Conservation (phyloP, 371 early-diverging fungal genomes). For the Lichtheimia hyalospora region DNA sequence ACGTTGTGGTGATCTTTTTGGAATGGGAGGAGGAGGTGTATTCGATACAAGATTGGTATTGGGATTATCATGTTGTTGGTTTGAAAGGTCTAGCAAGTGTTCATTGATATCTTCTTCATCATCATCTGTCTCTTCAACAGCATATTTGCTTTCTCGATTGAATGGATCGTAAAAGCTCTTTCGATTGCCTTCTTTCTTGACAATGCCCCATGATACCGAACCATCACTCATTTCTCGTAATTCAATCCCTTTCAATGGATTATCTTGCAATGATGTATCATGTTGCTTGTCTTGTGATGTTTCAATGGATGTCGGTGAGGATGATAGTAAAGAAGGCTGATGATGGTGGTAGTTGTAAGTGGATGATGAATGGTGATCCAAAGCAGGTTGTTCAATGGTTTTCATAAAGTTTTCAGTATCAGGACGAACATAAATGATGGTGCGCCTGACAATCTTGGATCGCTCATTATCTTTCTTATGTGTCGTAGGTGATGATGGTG, state of each 20-base stretch:
- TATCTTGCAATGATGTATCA: conserved; percentile 7
- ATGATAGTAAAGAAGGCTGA: conserved; percentile 2
- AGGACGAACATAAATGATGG: conserved; percentile 33
- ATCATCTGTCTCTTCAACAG: conserved; percentile 8
- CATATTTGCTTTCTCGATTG: conserved; percentile 1
- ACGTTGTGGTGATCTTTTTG: conserved; percentile 40
- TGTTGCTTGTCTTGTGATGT: background rate
- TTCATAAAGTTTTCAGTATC: conserved; percentile 27
- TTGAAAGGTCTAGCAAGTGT: conserved; percentile 22
- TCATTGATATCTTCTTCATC: conserved; percentile 26
- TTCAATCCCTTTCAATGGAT: conserved; percentile 35
- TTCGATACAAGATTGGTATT: conserved; percentile 2
- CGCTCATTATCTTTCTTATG: background rate
- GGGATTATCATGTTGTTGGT: background rate
- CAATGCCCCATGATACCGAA: conserved; percentile 44
- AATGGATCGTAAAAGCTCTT: conserved; percentile 14
- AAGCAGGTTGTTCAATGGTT: background rate
- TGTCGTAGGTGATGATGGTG: background rate
- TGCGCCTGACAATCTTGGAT: conserved; percentile 22
- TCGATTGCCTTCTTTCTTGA: conserved; percentile 22
- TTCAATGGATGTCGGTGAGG: background rate
- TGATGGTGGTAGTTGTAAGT: background rate
- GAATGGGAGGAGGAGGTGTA: conserved; percentile 44
- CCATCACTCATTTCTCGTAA: conserved; percentile 53
- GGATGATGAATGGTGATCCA: background rate